Conservation (phyloP, 352 stramenopile species). For the Peronospora farinosa region DNA sequence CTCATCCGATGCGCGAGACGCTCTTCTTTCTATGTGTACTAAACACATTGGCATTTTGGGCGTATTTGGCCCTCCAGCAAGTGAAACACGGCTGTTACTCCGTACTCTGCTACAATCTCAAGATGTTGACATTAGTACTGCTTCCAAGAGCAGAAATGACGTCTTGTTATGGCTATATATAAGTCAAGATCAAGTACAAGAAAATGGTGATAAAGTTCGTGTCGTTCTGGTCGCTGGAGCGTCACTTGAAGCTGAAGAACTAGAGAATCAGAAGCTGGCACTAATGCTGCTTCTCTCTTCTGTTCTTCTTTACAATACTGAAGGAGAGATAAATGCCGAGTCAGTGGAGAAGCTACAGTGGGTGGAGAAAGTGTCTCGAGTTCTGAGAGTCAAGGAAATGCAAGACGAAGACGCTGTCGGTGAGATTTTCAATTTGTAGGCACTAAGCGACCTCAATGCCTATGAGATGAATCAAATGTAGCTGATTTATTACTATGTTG, state of each 20-base stretch:
- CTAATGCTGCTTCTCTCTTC: conserved; percentile 60
- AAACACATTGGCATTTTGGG: conserved; percentile 37
- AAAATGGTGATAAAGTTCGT: conserved; percentile 4
- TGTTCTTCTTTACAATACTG: conserved; percentile 49
- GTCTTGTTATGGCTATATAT: conserved; percentile 54
- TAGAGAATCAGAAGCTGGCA: conserved; percentile 20
- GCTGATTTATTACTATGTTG: conserved; percentile 3
- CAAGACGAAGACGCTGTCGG: conserved; percentile 56
- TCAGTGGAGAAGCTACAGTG: conserved; percentile 45
- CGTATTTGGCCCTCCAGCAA: conserved; percentile 32
- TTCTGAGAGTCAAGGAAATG: conserved; percentile 44
- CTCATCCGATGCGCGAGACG: conserved; percentile 15
- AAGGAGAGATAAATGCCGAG: conserved; percentile 42
- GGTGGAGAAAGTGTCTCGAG: conserved; percentile 32
- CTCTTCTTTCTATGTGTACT: conserved; percentile 20
- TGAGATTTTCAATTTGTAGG: conserved; percentile 7
- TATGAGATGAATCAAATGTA: conserved; percentile 6
- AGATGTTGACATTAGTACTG: conserved; percentile 19
- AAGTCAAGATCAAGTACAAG: background rate
- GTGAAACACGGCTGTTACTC: conserved; percentile 45
- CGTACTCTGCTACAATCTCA: conserved; percentile 34
- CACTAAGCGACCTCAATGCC: background rate
- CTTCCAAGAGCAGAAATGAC: background rate
- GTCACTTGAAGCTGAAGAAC: conserved; percentile 2
- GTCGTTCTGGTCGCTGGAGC: conserved; percentile 26